A percentile compares a stretch with the other conserved stretches of the same genome.
phyloP scores from a whole-genome alignment of 805 yeast species.

The Monosporozyma unispora region DNA sequence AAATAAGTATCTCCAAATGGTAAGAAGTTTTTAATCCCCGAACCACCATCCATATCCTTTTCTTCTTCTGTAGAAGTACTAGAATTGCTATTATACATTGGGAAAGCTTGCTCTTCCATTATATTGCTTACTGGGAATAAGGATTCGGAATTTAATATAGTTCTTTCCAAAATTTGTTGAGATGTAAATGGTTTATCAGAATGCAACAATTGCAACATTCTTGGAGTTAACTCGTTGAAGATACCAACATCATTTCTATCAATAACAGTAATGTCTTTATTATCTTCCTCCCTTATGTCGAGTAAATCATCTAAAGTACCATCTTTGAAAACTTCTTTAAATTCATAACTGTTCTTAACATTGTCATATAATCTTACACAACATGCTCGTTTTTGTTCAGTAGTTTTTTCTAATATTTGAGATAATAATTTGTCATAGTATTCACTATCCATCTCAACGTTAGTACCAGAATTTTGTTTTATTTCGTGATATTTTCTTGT shows the following conservation, averaged over 20 bases:
- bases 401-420: conserved; percentile 9
- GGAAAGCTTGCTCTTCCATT: neutral
- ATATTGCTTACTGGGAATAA: neutral
- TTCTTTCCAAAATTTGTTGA: neutral
- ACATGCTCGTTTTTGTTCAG: conserved; percentile 11
- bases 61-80: neutral
- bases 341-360: conserved; percentile 1
- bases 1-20: conserved; percentile 47
- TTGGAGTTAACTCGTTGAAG: conserved; percentile 7
- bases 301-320: neutral
- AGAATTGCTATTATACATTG: neutral
- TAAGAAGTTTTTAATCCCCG: conserved; percentile 33
- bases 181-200: conserved; percentile 5
- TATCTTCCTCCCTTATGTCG: neutral
- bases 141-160: neutral
- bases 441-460: neutral
- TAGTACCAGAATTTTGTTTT: neutral
- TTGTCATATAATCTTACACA: conserved; percentile 6
- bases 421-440: conserved; percentile 9
- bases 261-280: neutral
- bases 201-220: conserved; percentile 5
- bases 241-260: conserved; percentile 4
- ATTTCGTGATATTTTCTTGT: neutral
- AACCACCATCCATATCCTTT: neutral
- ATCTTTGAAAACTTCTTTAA: neutral